phyloP scores from a whole-genome alignment of 306 rosid genomes.

The Cajanus cajan region DNA sequence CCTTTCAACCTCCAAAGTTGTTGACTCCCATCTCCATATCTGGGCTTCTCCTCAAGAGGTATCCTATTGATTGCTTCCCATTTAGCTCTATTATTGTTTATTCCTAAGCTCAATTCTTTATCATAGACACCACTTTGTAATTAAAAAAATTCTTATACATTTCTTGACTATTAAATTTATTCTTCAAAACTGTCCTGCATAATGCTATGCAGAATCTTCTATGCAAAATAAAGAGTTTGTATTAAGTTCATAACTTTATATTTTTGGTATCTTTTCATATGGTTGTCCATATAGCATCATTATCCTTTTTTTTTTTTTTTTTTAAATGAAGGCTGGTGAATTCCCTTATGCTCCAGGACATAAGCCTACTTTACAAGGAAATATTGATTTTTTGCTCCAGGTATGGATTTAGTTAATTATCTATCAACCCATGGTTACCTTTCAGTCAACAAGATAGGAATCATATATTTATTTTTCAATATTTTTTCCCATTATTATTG shows the following conservation, averaged over 20 bases:
- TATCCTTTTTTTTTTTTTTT: neutral
- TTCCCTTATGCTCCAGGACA: slow-evolving; percentile 79
- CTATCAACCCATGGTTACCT: neutral
- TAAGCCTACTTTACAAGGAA: slow-evolving; percentile 69
- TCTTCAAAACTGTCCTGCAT: too few species aligned
- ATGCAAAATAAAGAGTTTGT: neutral
- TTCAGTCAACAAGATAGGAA: neutral
- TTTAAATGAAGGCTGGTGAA: slow-evolving; percentile 52
- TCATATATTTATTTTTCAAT: too few species aligned
- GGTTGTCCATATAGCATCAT: neutral
- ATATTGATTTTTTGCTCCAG: slow-evolving; percentile 70
- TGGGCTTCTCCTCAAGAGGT: too few species aligned
- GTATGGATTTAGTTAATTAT: slow-evolving; percentile 31
- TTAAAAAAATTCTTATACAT: too few species aligned
- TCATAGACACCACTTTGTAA: too few species aligned
- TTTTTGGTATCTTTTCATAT: neutral
- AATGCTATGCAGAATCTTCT: too few species aligned
- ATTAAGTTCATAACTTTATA: neutral
- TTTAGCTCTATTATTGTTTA: too few species aligned
- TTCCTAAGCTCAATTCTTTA: too few species aligned
- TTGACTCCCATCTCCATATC: too few species aligned
- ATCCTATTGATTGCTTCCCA: too few species aligned
- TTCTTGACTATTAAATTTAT: too few species aligned
- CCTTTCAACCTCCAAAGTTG: too few species aligned
- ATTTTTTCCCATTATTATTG: neutral